These are phyloP conservation scores for Botrytis deweyae DNA, from an alignment of 2,329 filamentous ascomycete species.

Conservation along the genomic window DNA sequence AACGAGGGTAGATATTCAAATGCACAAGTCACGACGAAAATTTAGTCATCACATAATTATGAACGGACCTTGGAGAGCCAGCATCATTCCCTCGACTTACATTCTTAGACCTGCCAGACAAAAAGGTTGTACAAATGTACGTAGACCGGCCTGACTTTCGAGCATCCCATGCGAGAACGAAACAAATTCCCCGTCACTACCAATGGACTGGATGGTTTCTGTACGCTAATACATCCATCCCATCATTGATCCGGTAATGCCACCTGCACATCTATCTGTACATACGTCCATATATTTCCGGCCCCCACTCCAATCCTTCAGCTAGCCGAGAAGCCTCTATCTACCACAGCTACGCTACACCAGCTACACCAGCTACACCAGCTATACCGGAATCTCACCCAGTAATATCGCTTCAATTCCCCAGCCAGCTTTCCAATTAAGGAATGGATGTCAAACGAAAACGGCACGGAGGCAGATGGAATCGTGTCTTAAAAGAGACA, in stretches of 20 bases:
- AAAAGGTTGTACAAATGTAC: background rate
- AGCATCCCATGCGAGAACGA: background rate
- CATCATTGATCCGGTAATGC: background rate
- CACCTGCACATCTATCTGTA: background rate
- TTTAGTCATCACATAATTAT: background rate
- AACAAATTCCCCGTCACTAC: background rate
- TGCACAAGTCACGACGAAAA: background rate
- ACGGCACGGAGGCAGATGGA: background rate
- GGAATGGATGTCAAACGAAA: conserved; percentile 2
- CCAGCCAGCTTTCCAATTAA: background rate
- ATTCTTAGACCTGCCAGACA: background rate
- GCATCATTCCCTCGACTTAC: background rate
- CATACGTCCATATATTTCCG: background rate
- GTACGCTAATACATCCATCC: background rate
- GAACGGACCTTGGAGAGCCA: background rate
- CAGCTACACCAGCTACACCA: background rate
- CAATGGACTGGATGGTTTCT: background rate
- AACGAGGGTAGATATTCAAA: background rate
- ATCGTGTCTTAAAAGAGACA: background rate
- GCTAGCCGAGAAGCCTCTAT: background rate
- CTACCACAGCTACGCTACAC: background rate
- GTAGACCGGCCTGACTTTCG: background rate
- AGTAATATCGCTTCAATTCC: background rate
- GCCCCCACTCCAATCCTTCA: background rate
- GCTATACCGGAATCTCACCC: background rate